These are phyloP conservation scores for Cytospora piceae DNA, from an alignment of 2,329 filamentous ascomycete genomes.

Conservation along the genomic window DNA sequence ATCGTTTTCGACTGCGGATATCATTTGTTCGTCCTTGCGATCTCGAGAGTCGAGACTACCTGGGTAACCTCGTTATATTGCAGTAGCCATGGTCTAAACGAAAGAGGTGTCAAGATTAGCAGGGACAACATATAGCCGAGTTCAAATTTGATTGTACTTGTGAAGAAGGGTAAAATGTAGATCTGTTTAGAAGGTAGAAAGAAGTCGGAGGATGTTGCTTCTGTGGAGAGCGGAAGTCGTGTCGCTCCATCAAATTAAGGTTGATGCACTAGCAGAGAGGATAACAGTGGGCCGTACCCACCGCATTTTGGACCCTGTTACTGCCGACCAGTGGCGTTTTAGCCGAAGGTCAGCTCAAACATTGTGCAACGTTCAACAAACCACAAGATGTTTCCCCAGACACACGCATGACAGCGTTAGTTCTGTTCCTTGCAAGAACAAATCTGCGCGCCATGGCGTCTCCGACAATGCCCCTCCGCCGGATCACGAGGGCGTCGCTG, in stretches of 20 bases:
- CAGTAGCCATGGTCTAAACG: too few relatives aligned
- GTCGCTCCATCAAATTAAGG: neutral
- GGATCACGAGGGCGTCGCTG: constrained; percentile 54
- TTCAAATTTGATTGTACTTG: too few relatives aligned
- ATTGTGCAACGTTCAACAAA: too few relatives aligned
- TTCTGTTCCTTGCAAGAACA: neutral
- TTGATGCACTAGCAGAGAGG: too few relatives aligned
- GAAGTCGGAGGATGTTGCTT: neutral
- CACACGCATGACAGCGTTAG: neutral
- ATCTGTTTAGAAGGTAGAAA: neutral
- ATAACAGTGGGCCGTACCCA: too few relatives aligned
- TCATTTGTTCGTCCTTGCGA: too few relatives aligned
- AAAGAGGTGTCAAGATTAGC: too few relatives aligned
- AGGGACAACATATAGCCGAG: too few relatives aligned
- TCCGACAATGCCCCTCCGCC: constrained; percentile 40
- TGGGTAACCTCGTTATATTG: too few relatives aligned
- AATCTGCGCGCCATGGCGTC: constrained; percentile 30
- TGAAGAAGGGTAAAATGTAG: neutral
- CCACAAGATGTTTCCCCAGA: neutral
- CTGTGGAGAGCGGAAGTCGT: neutral
- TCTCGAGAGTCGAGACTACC: too few relatives aligned
- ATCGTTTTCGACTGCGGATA: too few relatives aligned
- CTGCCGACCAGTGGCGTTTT: constrained; percentile 29
- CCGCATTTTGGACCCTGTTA: too few relatives aligned
- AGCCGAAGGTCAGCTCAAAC: constrained; percentile 13